Conservation (phyloP, 371 early-diverging fungal species). For the Saksenaea vasiformis region DNA sequence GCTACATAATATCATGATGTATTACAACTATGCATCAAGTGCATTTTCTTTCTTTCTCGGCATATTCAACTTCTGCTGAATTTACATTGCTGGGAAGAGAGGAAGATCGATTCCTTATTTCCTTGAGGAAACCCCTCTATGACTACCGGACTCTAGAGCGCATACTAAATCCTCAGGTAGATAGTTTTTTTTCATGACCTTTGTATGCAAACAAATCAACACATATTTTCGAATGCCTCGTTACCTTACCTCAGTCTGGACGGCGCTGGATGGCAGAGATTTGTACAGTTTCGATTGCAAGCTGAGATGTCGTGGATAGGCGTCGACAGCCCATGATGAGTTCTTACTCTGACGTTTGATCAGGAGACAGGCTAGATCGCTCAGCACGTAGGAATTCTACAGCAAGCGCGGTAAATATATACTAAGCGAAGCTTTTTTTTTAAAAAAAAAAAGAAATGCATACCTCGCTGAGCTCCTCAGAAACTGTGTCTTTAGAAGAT, state of each 20-base stretch:
- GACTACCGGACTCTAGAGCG: conserved; percentile 16
- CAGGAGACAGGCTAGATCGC: conserved; percentile 80
- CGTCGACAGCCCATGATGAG: conserved; percentile 70
- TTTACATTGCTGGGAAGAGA: not conserved
- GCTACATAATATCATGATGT: too few relatives aligned
- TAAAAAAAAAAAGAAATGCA: too few relatives aligned
- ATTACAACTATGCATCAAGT: too few relatives aligned
- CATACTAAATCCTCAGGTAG: conserved; percentile 32
- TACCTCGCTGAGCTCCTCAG: conserved; percentile 54
- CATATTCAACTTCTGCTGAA: not conserved
- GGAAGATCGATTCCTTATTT: not conserved
- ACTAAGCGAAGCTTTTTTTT: too few relatives aligned
- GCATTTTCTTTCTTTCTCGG: too few relatives aligned
- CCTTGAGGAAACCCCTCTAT: conserved; percentile 8
- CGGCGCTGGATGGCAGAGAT: conserved; percentile 31
- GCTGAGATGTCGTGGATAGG: conserved; percentile 65
- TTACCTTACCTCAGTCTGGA: conserved; percentile 47
- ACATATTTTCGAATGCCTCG: not conserved
- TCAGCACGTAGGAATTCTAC: conserved; percentile 77
- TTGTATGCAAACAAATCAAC: not conserved
- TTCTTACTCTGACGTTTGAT: conserved; percentile 73
- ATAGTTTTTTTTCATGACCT: conserved; percentile 48
- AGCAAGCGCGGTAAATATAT: too few relatives aligned
- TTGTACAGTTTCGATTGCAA: conserved; percentile 66
- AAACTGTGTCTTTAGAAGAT: conserved; percentile 64